phyloP scores from a whole-genome alignment of 2,329 filamentous ascomycete genomes.

The Paramyrothecium roridum region DNA sequence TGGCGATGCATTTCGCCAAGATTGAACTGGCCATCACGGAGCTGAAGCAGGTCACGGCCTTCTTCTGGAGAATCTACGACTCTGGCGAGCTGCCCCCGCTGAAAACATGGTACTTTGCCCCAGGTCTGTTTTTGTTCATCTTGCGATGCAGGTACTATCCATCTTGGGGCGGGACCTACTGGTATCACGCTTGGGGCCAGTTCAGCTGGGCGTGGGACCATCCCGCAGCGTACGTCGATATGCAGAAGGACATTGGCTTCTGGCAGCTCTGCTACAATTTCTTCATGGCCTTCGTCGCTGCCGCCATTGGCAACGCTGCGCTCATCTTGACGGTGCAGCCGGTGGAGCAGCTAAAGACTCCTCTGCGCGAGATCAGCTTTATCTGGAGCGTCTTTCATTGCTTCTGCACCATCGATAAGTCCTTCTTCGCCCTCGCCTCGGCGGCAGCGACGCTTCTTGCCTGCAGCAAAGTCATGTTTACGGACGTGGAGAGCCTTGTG shows the following conservation, averaged over 20 bases:
- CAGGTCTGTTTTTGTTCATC: neutral
- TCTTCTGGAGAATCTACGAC: neutral
- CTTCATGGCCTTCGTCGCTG: neutral
- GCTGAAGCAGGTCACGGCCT: neutral
- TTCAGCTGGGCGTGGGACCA: constrained; percentile 1
- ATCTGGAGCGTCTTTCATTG: neutral
- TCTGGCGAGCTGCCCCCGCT: neutral
- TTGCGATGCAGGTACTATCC: neutral
- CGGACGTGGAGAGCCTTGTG: neutral
- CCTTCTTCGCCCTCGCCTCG: neutral
- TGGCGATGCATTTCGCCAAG: neutral
- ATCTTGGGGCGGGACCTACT: neutral
- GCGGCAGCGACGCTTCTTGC: neutral
- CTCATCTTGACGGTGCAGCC: neutral
- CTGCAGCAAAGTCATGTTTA: neutral
- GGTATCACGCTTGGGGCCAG: constrained; percentile 1
- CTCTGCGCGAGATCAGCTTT: neutral
- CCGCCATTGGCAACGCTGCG: neutral
- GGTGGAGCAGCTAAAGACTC: neutral
- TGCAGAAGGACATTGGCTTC: constrained; percentile 1
- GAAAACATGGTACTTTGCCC: neutral
- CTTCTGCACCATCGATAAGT: neutral
- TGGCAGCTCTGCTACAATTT: neutral
- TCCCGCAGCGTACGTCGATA: neutral
- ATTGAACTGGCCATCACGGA: neutral